Evolutionary conservation across 805 yeast species (phyloP).

Genomic region (Starmerella cellae): DNA sequence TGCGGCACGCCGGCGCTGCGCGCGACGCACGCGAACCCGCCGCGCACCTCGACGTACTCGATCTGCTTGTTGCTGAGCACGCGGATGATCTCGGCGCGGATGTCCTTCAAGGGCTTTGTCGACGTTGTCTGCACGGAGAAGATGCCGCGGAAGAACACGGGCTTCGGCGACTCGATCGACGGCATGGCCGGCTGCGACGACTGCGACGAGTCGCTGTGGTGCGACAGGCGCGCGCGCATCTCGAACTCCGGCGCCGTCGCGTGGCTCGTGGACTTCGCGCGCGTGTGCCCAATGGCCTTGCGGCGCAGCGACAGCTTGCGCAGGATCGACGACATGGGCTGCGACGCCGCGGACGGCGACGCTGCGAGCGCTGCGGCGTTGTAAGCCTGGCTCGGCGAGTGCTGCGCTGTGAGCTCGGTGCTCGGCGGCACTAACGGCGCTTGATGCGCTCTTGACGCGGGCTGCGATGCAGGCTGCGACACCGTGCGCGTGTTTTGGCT

Average conservation of each 20-base stretch:
- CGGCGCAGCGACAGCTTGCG: constrained; percentile 20
- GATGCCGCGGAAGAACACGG: constrained; percentile 81
- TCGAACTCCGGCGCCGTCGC: constrained; percentile 6
- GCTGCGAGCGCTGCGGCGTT: background rate
- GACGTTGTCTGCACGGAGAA: constrained; percentile 92
- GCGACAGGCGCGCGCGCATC: background rate
- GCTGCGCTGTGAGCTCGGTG: background rate
- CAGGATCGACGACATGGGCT: constrained; percentile 12
- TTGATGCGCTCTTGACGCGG: no score
- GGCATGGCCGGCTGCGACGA: constrained; percentile 50
- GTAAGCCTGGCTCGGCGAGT: background rate
- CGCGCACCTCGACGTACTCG: constrained; percentile 75
- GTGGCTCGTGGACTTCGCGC: constrained; percentile 20
- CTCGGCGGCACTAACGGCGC: no score
- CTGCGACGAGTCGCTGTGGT: constrained; percentile 2
- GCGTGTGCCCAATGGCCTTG: constrained; percentile 9
- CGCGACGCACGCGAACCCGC: constrained; percentile 81
- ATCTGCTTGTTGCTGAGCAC: constrained; percentile 68
- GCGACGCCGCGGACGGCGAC: background rate
- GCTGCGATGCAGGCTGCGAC: constrained; percentile 8
- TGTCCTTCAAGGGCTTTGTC: constrained; percentile 78
- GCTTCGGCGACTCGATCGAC: constrained; percentile 83
- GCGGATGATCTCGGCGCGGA: constrained; percentile 67
- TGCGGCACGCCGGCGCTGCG: constrained; percentile 25
- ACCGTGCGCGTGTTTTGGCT: constrained; percentile 2